These are phyloP conservation scores for Cerrena zonata DNA, from an alignment of 1,284 basidiomycete species.

Conservation along the genomic window DNA sequence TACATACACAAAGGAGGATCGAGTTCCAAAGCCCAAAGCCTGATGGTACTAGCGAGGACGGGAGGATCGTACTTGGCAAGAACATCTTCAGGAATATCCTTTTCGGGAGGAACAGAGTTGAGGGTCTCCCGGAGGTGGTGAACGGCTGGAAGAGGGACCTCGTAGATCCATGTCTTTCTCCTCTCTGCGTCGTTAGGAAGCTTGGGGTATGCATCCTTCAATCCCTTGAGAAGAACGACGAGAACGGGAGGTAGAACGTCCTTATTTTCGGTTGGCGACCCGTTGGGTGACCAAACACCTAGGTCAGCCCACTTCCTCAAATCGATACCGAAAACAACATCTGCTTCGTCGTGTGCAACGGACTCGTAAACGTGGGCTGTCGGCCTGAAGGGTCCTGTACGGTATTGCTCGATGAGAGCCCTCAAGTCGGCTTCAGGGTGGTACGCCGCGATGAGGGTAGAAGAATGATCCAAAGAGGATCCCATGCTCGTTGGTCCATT, in stretches of 20 bases:
- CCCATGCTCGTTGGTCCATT: constrained; percentile 65
- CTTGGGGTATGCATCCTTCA: constrained; percentile 62
- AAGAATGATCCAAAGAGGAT: constrained; percentile 61
- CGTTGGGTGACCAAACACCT: constrained; percentile 42
- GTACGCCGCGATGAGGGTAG: constrained; percentile 73
- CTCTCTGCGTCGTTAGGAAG: constrained; percentile 69
- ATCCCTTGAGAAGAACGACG: constrained; percentile 57
- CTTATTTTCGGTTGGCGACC: constrained; percentile 38
- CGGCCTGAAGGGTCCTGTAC: constrained; percentile 86
- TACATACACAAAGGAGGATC: constrained; percentile 77
- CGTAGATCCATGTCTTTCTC: constrained; percentile 89
- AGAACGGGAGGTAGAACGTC: constrained; percentile 71
- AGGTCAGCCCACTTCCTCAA: constrained; percentile 81
- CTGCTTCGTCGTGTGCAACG: constrained; percentile 70
- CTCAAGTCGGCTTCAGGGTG: constrained; percentile 80
- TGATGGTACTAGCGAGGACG: constrained; percentile 77
- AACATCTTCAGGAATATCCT: constrained; percentile 60
- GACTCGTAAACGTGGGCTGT: constrained; percentile 79
- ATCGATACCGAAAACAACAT: constrained; percentile 86
- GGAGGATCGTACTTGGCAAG: constrained; percentile 78
- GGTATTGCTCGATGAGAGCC: constrained; percentile 81
- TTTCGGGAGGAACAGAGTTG: constrained; percentile 64
- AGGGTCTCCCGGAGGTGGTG: constrained; percentile 81
- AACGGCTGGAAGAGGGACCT: constrained; percentile 74
- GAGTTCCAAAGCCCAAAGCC: constrained; percentile 82